Percentiles rank a stretch among this genome's conserved stretches.
Conservation (phyloP, 2,329 filamentous ascomycete genomes). For the Diaporthe ilicicola region DNA sequence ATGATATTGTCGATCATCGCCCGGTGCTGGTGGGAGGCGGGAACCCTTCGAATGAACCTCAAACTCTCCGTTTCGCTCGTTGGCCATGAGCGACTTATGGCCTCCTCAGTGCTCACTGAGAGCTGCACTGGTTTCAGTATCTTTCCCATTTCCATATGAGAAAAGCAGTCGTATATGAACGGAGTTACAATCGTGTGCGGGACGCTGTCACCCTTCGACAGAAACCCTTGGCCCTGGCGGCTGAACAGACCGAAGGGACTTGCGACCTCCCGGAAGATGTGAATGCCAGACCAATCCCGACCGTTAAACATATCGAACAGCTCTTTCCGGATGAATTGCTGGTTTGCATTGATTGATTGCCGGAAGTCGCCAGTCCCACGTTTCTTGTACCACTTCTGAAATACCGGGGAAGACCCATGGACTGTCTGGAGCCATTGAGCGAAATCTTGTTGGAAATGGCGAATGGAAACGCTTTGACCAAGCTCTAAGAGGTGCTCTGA, state of each 20-base stretch:
- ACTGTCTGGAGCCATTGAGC: constrained; percentile 58
- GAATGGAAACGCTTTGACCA: constrained; percentile 53
- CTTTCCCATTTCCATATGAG: constrained; percentile 66
- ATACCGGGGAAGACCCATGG: constrained; percentile 52
- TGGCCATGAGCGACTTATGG: constrained; percentile 34
- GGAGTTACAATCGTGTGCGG: constrained; percentile 73
- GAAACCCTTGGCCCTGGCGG: not conserved
- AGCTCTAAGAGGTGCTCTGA: constrained; percentile 49
- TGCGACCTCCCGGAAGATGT: constrained; percentile 62
- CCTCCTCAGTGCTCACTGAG: constrained; percentile 37
- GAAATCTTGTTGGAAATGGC: constrained; percentile 68
- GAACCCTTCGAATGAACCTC: not conserved
- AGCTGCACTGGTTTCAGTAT: constrained; percentile 52
- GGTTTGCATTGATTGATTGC: constrained; percentile 64
- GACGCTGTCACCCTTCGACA: constrained; percentile 17
- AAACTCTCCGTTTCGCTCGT: not conserved
- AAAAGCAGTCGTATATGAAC: constrained; percentile 72
- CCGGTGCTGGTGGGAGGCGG: constrained; percentile 26
- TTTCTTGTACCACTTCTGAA: constrained; percentile 63
- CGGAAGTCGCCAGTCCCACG: constrained; percentile 68
- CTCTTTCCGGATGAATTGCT: constrained; percentile 73
- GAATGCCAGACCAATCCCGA: constrained; percentile 43
- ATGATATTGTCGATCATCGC: constrained; percentile 46
- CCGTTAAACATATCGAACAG: constrained; percentile 56
- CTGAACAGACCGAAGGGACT: constrained; percentile 25